Evolutionary conservation across 129 eudicot genomes (phyloP).

Genomic region (Tagetes patula): DNA sequence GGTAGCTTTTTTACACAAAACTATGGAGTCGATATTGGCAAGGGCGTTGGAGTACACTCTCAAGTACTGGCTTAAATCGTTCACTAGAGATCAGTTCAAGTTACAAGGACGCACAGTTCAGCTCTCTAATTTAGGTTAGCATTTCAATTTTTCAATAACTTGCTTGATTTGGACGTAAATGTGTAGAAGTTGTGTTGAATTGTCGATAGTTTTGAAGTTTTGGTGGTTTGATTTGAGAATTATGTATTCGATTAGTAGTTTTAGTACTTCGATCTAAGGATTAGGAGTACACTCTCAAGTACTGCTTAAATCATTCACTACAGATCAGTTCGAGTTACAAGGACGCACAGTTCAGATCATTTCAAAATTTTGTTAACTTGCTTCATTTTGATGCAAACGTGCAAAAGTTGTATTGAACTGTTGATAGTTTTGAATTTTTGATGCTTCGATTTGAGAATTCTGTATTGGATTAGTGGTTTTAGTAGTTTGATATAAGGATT

Average conservation of each 20-base stretch:
- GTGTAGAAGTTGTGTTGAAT: background rate
- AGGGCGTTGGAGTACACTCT: conserved; percentile 91
- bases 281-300: conserved; percentile 60
- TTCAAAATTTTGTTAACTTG: background rate
- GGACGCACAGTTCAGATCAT: conserved; percentile 80
- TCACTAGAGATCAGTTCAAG: conserved; percentile 94
- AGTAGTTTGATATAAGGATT: background rate
- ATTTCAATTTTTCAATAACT: background rate
- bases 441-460: conserved; percentile 11
- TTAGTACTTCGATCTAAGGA: background rate
- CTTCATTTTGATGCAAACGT: conserved; percentile 22
- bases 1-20: background rate
- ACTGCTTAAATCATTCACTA: conserved; percentile 86
- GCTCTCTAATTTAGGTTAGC: conserved; percentile 81
- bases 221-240: conserved; percentile 10
- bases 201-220: conserved; percentile 7
- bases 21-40: conserved; percentile 90
- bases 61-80: conserved; percentile 95
- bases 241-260: conserved; percentile 17
- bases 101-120: conserved; percentile 86
- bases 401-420: background rate
- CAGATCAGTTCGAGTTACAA: conserved; percentile 96
- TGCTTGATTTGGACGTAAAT: conserved; percentile 23
- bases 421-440: conserved; percentile 11
- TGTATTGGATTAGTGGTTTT: conserved; percentile 20